phyloP scores from a whole-genome alignment of 1,284 basidiomycete genomes.

The Apiotrichum gracile region DNA sequence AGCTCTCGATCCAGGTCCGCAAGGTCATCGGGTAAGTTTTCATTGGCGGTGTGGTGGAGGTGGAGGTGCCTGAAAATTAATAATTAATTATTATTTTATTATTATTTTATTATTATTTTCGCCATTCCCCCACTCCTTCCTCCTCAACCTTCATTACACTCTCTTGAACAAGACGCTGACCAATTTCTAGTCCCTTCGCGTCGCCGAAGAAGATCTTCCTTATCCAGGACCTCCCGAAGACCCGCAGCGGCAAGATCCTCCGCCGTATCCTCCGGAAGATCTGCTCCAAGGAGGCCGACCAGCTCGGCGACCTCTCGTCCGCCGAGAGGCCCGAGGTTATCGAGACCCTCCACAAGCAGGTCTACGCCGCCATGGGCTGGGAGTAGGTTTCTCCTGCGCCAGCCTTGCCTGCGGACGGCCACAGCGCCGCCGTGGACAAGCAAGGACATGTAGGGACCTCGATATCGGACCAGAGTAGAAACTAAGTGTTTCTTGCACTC shows the following conservation, averaged over 20 bases:
- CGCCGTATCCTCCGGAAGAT: constrained; percentile 92
- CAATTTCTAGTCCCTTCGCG: constrained; percentile 92
- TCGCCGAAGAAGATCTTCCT: constrained; percentile 87
- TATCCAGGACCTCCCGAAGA: constrained; percentile 87
- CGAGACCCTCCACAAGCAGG: constrained; percentile 46
- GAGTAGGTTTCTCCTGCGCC: background rate
- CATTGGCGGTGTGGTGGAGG: too few species aligned
- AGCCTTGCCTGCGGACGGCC: too few species aligned
- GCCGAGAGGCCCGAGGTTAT: constrained; percentile 80
- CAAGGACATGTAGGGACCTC: too few species aligned
- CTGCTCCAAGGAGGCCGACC: constrained; percentile 84
- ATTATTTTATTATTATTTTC: too few species aligned
- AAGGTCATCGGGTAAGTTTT: constrained; percentile 90
- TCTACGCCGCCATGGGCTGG: constrained; percentile 1
- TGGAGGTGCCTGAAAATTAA: too few species aligned
- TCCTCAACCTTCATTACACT: too few species aligned
- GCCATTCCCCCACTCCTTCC: too few species aligned
- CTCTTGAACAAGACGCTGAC: too few species aligned
- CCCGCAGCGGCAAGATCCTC: constrained; percentile 91
- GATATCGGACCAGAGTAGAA: too few species aligned
- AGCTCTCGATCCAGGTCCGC: constrained; percentile 87
- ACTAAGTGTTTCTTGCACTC: background rate
- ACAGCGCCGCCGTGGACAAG: too few species aligned
- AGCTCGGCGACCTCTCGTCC: constrained; percentile 86
- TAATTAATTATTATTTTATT: too few species aligned